These are phyloP conservation scores for Neocucurbitaria cava DNA, from an alignment of 2,329 filamentous ascomycete genomes.

Conservation along the genomic window DNA sequence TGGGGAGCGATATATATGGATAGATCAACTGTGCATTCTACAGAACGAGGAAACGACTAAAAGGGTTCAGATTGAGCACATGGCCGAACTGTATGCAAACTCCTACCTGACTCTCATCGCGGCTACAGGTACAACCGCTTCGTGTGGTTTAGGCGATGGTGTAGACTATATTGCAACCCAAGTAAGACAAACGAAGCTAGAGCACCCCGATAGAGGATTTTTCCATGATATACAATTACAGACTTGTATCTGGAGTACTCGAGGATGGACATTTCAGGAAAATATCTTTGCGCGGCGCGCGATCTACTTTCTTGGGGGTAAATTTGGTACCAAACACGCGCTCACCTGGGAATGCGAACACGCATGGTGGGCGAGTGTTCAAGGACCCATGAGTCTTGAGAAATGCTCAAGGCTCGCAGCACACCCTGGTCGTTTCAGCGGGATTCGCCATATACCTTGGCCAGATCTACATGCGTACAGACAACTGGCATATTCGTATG, in stretches of 20 bases:
- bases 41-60: not conserved
- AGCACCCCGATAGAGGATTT: not conserved
- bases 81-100: not conserved
- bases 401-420: not conserved
- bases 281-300: slow-evolving; percentile 15
- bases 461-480: not conserved
- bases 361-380: slow-evolving; percentile 14
- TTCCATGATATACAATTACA: not conserved
- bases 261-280: slow-evolving; percentile 28
- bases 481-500: not conserved
- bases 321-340: no score
- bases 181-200: not conserved
- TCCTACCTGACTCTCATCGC: not conserved
- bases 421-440: not conserved
- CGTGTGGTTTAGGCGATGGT: not conserved
- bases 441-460: not conserved
- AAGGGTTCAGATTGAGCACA: not conserved
- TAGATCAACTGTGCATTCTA: not conserved
- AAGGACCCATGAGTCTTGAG: slow-evolving; percentile 1
- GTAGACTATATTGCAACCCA: not conserved
- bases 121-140: not conserved
- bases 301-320: slow-evolving; percentile 20
- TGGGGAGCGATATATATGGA: not conserved
- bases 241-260: slow-evolving; percentile 12
- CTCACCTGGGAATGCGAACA: slow-evolving; percentile 13